A percentile compares a stretch with the other conserved stretches of the same genome.
phyloP scores from a whole-genome alignment of 495 filamentous ascomycete species.

The Chaetomidium leptoderma region DNA sequence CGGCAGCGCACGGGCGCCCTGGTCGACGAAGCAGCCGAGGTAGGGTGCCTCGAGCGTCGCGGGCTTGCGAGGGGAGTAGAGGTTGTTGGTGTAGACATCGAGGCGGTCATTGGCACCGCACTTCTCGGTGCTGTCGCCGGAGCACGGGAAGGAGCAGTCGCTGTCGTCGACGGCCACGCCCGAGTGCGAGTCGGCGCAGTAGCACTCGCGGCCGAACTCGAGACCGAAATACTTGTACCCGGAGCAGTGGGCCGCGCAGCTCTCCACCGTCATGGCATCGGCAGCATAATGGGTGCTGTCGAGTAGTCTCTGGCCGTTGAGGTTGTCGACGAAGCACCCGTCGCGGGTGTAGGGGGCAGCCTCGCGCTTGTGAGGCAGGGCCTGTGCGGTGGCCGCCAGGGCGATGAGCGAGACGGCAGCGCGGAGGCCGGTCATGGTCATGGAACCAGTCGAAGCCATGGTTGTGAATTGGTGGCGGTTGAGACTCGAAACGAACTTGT shows the following conservation, averaged over 20 bases:
- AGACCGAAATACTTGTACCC: slow-evolving; percentile 34
- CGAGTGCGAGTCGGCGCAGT: slow-evolving; percentile 33
- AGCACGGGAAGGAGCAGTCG: slow-evolving; percentile 48
- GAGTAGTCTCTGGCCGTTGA: slow-evolving; percentile 49
- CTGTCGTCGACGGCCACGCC: slow-evolving; percentile 10
- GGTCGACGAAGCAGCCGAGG: slow-evolving; percentile 24
- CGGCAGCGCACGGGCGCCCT: slow-evolving; percentile 18
- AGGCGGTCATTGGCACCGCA: slow-evolving; percentile 47
- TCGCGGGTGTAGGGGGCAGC: slow-evolving; percentile 6
- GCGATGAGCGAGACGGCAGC: slow-evolving; percentile 14
- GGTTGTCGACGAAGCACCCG: slow-evolving; percentile 19
- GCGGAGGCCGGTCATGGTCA: background rate
- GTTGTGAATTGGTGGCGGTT: background rate
- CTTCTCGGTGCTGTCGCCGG: slow-evolving; percentile 38
- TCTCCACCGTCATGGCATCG: slow-evolving; percentile 56
- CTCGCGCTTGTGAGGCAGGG: slow-evolving; percentile 13
- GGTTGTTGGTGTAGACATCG: slow-evolving; percentile 43
- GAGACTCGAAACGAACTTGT: background rate
- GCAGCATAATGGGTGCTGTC: slow-evolving; percentile 41
- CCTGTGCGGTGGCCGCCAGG: slow-evolving; percentile 13
- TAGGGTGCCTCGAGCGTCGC: slow-evolving; percentile 11
- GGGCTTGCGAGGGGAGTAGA: background rate
- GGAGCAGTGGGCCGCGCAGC: slow-evolving; percentile 54
- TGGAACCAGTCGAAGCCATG: background rate
- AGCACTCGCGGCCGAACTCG: slow-evolving; percentile 28